phyloP scores from a whole-genome alignment of 2,329 filamentous ascomycete genomes.

The Exutisphaerella laricina region DNA sequence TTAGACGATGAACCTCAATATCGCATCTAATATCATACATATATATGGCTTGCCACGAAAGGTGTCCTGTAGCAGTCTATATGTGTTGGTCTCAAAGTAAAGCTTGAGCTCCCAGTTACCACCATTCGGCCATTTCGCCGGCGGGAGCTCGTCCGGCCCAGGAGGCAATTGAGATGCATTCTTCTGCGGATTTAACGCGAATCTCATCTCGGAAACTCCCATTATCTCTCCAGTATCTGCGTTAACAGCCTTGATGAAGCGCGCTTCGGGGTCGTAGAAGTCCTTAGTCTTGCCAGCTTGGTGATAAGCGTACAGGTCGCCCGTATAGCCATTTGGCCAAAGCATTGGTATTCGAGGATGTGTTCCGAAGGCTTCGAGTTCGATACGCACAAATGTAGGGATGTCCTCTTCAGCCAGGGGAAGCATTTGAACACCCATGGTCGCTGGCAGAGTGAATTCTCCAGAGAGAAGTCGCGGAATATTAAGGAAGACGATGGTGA shows the following conservation, averaged over 20 bases:
- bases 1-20: not conserved
- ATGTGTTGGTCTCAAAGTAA: conserved; percentile 19
- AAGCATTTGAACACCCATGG: conserved; percentile 18
- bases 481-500: not conserved
- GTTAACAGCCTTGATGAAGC: conserved; percentile 23
- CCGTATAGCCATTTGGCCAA: conserved; percentile 23
- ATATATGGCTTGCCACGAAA: conserved; percentile 22
- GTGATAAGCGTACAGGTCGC: conserved; percentile 24
- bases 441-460: too few relatives aligned
- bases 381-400: conserved; percentile 17
- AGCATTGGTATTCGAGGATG: conserved; percentile 26
- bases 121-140: conserved; percentile 19
- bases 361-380: conserved; percentile 24
- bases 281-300: conserved; percentile 11
- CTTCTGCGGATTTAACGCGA: conserved; percentile 14
- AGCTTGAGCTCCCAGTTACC: conserved; percentile 23
- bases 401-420: conserved; percentile 20
- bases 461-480: not conserved
- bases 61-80: conserved; percentile 11
- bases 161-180: conserved; percentile 6
- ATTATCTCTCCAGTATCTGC: conserved; percentile 18
- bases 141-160: conserved; percentile 15
- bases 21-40: conserved; percentile 9
- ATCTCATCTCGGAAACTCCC: conserved; percentile 21
- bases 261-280: conserved; percentile 11